Conservation (phyloP, 176 grass and related monocot genomes). For the Raddia distichophylla region DNA sequence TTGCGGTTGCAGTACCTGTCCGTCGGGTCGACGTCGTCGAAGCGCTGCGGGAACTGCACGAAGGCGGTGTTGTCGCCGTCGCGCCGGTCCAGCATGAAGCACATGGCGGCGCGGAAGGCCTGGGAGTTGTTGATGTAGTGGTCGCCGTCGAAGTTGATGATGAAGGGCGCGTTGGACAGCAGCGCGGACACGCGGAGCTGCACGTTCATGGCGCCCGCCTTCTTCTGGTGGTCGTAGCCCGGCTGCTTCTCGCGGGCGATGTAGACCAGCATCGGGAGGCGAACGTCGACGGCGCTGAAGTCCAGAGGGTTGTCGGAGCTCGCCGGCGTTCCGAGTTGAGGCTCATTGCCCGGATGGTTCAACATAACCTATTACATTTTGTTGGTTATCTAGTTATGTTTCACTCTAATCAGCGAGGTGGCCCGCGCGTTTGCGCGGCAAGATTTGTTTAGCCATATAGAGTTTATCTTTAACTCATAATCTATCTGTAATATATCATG, state of each 20-base stretch:
- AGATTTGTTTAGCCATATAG: too few species aligned
- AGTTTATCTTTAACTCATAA: too few species aligned
- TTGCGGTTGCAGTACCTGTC: constrained; percentile 74
- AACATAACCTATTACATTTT: not conserved
- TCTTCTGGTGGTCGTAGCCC: constrained; percentile 22
- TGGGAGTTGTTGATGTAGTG: constrained; percentile 28
- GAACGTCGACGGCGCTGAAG: constrained; percentile 15
- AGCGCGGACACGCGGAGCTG: constrained; percentile 8
- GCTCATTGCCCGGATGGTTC: not conserved
- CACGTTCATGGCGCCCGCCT: constrained; percentile 29
- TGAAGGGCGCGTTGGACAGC: constrained; percentile 17
- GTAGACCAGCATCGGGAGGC: constrained; percentile 19
- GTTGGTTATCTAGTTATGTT: too few species aligned
- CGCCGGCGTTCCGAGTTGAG: not conserved
- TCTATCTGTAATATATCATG: too few species aligned
- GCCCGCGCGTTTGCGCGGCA: too few species aligned
- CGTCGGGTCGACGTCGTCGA: constrained; percentile 9
- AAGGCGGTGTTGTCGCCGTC: constrained; percentile 45
- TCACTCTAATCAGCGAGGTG: too few species aligned
- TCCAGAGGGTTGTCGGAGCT: not conserved
- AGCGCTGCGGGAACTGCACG: too few species aligned
- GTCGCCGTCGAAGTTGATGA: constrained; percentile 32
- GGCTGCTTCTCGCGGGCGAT: constrained; percentile 9
- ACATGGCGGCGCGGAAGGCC: constrained; percentile 13
- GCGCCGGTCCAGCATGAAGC: constrained; percentile 30